Conservation (phyloP, 108 stramenopile species). For the Aureococcus anophagefferens region DNA sequence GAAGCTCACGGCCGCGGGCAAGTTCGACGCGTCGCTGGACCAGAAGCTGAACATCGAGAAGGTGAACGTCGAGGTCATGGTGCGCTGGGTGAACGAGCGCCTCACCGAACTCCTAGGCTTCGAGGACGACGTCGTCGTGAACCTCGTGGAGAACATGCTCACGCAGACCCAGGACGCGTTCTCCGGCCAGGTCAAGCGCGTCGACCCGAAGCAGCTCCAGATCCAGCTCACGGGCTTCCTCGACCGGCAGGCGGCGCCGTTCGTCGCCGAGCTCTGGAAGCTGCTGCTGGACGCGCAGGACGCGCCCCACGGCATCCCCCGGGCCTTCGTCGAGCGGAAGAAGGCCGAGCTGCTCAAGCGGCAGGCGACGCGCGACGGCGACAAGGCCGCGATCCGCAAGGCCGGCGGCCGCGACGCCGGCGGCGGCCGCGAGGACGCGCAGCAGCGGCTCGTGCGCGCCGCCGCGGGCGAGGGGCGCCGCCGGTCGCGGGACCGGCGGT, state of each 20-base stretch:
- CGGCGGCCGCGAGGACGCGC: too few species aligned
- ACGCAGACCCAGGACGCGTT: slow-evolving; percentile 4
- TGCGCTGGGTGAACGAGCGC: background rate
- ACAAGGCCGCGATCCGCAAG: too few species aligned
- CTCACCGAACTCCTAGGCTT: slow-evolving; percentile 36
- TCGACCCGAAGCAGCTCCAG: slow-evolving; percentile 37
- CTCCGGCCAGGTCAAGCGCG: background rate
- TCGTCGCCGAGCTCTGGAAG: slow-evolving; percentile 45
- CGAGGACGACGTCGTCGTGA: slow-evolving; percentile 43
- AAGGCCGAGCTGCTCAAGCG: background rate
- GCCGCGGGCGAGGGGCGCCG: background rate
- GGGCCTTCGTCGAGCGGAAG: background rate
- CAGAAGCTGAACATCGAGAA: background rate
- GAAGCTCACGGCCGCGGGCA: background rate
- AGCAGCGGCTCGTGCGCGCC: too few species aligned
- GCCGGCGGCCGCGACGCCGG: too few species aligned
- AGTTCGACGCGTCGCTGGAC: background rate
- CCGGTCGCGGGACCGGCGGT: too few species aligned
- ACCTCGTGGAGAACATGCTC: slow-evolving; percentile 10
- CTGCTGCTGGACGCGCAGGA: slow-evolving; percentile 32
- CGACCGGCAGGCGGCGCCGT: slow-evolving; percentile 28
- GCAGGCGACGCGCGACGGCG: background rate
- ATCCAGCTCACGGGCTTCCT: slow-evolving; percentile 40
- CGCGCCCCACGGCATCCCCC: background rate
- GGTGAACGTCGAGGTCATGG: background rate